These are phyloP conservation scores for Trichoderma endophyticum DNA, from an alignment of 2,329 filamentous ascomycete genomes.

Conservation along the genomic window DNA sequence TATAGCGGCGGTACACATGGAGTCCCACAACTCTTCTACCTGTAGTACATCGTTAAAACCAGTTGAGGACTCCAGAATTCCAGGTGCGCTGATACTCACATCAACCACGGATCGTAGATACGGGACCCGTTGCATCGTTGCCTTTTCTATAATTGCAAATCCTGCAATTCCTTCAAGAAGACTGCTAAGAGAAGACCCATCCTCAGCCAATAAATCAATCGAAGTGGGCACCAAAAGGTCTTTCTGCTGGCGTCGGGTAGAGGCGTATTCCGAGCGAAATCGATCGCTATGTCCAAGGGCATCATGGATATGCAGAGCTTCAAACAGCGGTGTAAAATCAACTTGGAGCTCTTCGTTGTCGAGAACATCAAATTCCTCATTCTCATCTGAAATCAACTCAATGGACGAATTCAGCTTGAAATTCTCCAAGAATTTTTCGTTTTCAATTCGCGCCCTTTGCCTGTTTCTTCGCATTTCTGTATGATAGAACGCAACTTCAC, in stretches of 20 bases:
- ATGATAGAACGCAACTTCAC: slow-evolving; percentile 95
- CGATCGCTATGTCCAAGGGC: slow-evolving; percentile 89
- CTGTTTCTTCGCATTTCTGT: slow-evolving; percentile 82
- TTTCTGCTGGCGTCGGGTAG: slow-evolving; percentile 85
- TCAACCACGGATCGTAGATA: slow-evolving; percentile 80
- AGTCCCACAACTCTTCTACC: slow-evolving; percentile 98
- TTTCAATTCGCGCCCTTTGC: slow-evolving; percentile 77
- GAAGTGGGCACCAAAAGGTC: slow-evolving; percentile 78
- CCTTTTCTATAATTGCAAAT: slow-evolving; percentile 93
- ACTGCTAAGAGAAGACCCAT: slow-evolving; percentile 82
- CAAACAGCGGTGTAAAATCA: slow-evolving; percentile 90
- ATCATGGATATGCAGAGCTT: slow-evolving; percentile 94
- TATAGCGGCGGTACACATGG: slow-evolving; percentile 88
- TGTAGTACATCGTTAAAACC: slow-evolving; percentile 33
- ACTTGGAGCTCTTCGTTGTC: slow-evolving; percentile 95
- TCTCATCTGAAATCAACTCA: slow-evolving; percentile 91
- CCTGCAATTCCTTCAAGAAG: slow-evolving; percentile 90
- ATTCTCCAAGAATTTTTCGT: slow-evolving; percentile 68
- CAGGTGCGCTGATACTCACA: slow-evolving; percentile 47
- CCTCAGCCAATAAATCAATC: slow-evolving; percentile 75
- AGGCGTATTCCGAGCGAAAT: slow-evolving; percentile 88
- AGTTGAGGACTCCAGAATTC: neutral
- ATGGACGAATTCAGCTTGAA: slow-evolving; percentile 96
- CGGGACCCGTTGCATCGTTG: slow-evolving; percentile 82
- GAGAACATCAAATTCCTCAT: slow-evolving; percentile 90